These are phyloP conservation scores for Leccinum obscurum DNA, from an alignment of 768 basidiomycete genomes.

Conservation along the genomic window DNA sequence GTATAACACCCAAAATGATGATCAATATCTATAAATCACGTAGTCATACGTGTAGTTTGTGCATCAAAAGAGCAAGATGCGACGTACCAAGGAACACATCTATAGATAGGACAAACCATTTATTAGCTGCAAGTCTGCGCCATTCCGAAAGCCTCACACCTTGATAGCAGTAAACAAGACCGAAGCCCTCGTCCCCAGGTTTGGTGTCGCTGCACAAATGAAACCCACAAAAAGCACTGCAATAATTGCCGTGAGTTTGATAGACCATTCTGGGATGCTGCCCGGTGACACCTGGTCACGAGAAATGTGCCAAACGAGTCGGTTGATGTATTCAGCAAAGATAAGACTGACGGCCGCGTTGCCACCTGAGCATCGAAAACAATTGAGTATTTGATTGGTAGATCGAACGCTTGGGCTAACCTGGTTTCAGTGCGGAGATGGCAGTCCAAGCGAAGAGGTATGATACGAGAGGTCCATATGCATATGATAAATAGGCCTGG, in stretches of 20 bases:
- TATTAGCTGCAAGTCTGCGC: conserved; percentile 3
- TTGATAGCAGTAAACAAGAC: conserved; percentile 90
- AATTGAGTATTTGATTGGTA: neutral
- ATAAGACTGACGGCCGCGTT: conserved; percentile 88
- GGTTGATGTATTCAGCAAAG: conserved; percentile 89
- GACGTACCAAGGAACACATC: conserved; percentile 66
- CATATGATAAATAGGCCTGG: conserved; percentile 84
- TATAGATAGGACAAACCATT: conserved; percentile 22
- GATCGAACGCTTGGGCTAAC: conserved; percentile 36
- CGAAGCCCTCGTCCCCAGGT: conserved; percentile 75
- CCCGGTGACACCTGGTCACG: conserved; percentile 70
- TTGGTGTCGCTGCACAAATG: conserved; percentile 78
- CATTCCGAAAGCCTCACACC: conserved; percentile 39
- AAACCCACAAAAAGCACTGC: conserved; percentile 72
- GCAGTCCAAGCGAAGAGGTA: conserved; percentile 96
- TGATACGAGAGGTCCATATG: conserved; percentile 83
- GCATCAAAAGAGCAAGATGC: neutral
- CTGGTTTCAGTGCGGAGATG: conserved; percentile 85
- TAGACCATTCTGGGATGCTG: conserved; percentile 86
- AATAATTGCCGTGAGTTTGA: conserved; percentile 78
- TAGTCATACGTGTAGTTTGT: neutral
- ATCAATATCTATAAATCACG: conserved; percentile 55
- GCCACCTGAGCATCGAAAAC: conserved; percentile 43
- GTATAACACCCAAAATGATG: conserved; percentile 75
- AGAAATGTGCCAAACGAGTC: conserved; percentile 80